Evolutionary conservation across 495 filamentous ascomycete genomes (phyloP).

Genomic region (Talaromyces borbonicus): DNA sequence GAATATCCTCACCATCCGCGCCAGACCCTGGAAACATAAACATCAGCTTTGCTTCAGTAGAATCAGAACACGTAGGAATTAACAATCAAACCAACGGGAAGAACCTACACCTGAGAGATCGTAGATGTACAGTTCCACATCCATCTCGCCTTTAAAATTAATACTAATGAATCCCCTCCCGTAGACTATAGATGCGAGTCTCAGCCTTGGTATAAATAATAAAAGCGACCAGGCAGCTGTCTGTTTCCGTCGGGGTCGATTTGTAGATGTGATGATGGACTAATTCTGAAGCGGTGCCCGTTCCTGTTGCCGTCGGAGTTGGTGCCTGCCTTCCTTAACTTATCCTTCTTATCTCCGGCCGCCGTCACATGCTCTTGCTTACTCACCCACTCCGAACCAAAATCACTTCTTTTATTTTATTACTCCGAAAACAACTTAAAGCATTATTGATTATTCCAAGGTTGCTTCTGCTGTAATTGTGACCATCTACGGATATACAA

Average conservation of each 20-base stretch:
- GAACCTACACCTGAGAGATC: constrained; percentile 67
- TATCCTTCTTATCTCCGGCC: not conserved
- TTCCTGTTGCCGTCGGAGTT: constrained; percentile 1
- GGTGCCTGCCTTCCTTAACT: too few species aligned
- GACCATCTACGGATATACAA: too few species aligned
- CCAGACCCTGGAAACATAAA: constrained; percentile 33
- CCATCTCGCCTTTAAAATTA: constrained; percentile 42
- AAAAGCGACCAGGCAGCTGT: not conserved
- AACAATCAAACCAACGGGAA: not conserved
- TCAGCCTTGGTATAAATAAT: not conserved
- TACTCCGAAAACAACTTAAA: too few species aligned
- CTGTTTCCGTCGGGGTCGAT: too few species aligned
- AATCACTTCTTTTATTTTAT: too few species aligned
- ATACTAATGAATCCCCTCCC: not conserved
- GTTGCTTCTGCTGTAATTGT: too few species aligned
- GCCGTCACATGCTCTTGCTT: not conserved
- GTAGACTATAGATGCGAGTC: not conserved
- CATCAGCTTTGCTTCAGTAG: too few species aligned
- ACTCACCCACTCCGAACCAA: not conserved
- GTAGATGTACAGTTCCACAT: constrained; percentile 86
- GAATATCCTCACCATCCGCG: constrained; percentile 32
- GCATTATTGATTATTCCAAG: too few species aligned
- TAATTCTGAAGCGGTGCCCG: not conserved
- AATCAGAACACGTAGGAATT: not conserved
- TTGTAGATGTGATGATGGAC: not conserved